These are phyloP conservation scores for Pestalotiopsis sp. DNA, from an alignment of 2,329 filamentous ascomycete genomes.

Conservation along the genomic window DNA sequence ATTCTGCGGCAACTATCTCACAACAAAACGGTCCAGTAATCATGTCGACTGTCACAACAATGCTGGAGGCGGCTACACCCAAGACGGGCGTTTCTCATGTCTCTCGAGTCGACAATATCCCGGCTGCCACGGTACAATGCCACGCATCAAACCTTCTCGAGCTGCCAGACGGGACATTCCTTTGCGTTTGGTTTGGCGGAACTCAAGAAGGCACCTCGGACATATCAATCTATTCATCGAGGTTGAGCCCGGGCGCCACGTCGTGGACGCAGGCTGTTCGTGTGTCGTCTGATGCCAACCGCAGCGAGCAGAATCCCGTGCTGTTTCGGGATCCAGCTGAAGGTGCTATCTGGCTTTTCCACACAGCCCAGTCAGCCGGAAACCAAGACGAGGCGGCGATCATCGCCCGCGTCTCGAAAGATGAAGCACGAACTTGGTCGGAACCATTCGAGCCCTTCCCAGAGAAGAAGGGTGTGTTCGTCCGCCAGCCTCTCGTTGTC, in stretches of 20 bases:
- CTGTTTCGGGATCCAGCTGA: slow-evolving; percentile 39
- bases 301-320: slow-evolving; percentile 48
- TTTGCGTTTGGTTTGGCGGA: slow-evolving; percentile 48
- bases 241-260: slow-evolving; percentile 29
- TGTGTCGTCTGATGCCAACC: slow-evolving; percentile 39
- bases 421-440: slow-evolving; percentile 40
- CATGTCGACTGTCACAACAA: not conserved
- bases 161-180: slow-evolving; percentile 39
- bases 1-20: not conserved
- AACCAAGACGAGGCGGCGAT: slow-evolving; percentile 45
- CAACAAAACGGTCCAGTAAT: not conserved
- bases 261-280: slow-evolving; percentile 36
- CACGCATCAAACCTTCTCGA: slow-evolving; percentile 47
- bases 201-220: slow-evolving; percentile 47
- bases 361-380: slow-evolving; percentile 46
- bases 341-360: slow-evolving; percentile 41
- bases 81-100: not conserved
- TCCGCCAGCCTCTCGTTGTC: slow-evolving; percentile 42
- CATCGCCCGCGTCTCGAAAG: slow-evolving; percentile 36
- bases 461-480: slow-evolving; percentile 38
- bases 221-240: slow-evolving; percentile 45
- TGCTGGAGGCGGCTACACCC: not conserved
- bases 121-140: slow-evolving; percentile 42
- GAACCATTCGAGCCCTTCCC: slow-evolving; percentile 33
- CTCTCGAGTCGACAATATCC: slow-evolving; percentile 25